phyloP scores from a whole-genome alignment of 345 rosid genomes.

The Rhizophora mangle region DNA sequence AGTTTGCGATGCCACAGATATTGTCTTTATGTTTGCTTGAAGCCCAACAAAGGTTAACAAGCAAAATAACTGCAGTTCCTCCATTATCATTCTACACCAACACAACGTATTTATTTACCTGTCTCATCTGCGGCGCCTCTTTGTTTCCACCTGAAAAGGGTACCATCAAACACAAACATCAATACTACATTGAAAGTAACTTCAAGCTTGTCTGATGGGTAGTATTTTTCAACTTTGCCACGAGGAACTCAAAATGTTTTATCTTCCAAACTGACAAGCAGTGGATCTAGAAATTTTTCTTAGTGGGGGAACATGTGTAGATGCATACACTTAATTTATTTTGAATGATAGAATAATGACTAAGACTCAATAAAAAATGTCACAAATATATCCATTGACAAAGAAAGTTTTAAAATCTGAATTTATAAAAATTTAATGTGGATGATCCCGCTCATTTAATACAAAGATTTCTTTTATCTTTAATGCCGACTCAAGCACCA shows the following conservation, averaged over 20 bases:
- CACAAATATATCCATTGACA: no score
- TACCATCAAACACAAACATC: background rate
- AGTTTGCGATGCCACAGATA: conserved; percentile 16
- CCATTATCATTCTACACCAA: conserved; percentile 13
- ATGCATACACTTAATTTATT: no score
- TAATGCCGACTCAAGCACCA: background rate
- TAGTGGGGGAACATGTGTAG: no score
- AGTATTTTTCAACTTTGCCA: no score
- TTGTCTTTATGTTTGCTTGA: conserved; percentile 24
- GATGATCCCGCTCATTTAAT: no score
- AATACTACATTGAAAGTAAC: background rate
- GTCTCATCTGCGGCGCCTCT: conserved; percentile 54
- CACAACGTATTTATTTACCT: background rate
- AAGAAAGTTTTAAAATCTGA: no score
- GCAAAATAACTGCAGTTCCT: conserved; percentile 7
- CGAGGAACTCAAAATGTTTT: background rate
- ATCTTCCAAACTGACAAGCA: background rate
- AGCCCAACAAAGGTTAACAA: conserved; percentile 25
- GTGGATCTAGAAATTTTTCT: no score
- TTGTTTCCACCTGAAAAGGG: conserved; percentile 61
- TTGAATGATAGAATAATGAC: no score
- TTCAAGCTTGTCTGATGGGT: background rate
- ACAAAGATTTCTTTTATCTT: no score
- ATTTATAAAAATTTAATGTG: no score
- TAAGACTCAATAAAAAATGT: no score